These are phyloP conservation scores for Adiantum capillusveneris DNA, from an alignment of 75 land plant genomes.

Conservation along the genomic window DNA sequence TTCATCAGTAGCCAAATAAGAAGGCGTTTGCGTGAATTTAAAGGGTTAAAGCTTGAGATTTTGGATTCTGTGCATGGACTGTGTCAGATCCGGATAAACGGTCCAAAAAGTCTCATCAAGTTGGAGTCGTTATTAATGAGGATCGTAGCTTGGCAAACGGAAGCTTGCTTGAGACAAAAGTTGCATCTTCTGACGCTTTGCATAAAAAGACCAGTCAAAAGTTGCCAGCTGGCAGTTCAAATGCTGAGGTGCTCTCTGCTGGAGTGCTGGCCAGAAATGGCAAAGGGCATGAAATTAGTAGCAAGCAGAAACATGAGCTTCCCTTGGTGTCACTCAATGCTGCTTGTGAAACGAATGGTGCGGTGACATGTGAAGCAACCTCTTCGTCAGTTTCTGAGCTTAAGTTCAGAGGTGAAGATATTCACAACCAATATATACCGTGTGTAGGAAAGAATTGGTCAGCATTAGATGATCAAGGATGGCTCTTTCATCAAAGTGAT, in stretches of 20 bases:
- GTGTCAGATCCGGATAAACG: not conserved
- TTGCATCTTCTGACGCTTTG: not conserved
- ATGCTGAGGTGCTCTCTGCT: too few species aligned
- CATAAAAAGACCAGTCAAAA: too few species aligned
- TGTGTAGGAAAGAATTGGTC: not conserved
- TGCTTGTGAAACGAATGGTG: too few species aligned
- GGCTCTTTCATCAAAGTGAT: not conserved
- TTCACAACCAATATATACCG: not conserved
- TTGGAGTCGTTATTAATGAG: not conserved
- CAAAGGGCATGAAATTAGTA: too few species aligned
- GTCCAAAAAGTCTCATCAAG: not conserved
- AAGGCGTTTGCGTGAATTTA: not conserved
- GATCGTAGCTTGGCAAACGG: not conserved
- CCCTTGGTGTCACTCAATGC: too few species aligned
- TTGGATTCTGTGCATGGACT: not conserved
- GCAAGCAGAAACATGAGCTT: too few species aligned
- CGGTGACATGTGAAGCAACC: too few species aligned
- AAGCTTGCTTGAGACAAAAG: not conserved
- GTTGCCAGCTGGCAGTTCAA: too few species aligned
- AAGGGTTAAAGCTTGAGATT: not conserved
- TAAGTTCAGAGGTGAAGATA: too few species aligned
- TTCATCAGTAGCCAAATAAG: too few species aligned
- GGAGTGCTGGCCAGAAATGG: too few species aligned
- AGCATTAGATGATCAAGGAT: not conserved
- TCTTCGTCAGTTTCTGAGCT: too few species aligned